Evolutionary conservation across 2,329 filamentous ascomycete genomes (phyloP).

Genomic region (Niveomyces coronatus): DNA sequence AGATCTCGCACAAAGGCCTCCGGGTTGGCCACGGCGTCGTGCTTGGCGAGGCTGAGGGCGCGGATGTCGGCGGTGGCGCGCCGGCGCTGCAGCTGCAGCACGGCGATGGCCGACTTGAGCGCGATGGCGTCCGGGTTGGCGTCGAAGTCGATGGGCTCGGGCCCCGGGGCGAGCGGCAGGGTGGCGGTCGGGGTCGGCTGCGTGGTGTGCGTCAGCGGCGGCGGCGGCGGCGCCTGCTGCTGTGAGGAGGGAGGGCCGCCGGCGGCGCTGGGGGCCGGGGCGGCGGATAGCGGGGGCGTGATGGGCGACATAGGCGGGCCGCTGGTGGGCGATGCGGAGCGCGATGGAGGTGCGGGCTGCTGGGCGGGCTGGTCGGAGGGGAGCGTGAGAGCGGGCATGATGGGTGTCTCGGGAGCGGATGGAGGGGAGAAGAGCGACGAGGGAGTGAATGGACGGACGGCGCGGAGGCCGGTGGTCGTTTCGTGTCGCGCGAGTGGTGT

Average conservation of each 20-base stretch:
- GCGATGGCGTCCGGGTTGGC: slow-evolving; percentile 80
- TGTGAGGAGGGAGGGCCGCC: slow-evolving; percentile 7
- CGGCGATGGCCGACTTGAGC: slow-evolving; percentile 71
- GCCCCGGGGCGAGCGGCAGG: slow-evolving; percentile 35
- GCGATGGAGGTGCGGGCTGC: too few species aligned
- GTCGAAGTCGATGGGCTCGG: slow-evolving; percentile 46
- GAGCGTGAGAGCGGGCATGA: too few species aligned
- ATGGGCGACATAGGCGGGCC: slow-evolving; percentile 43
- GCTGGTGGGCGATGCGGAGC: slow-evolving; percentile 33
- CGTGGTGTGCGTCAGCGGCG: slow-evolving; percentile 33
- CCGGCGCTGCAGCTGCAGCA: slow-evolving; percentile 76
- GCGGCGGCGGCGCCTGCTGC: slow-evolving; percentile 18
- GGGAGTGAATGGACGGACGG: too few species aligned
- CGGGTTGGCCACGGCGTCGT: slow-evolving; percentile 60
- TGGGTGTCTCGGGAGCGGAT: too few species aligned
- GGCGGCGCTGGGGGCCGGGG: slow-evolving; percentile 18
- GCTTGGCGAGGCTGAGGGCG: slow-evolving; percentile 57
- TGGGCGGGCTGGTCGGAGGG: too few species aligned
- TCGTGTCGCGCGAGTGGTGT: too few species aligned
- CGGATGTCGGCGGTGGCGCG: slow-evolving; percentile 68
- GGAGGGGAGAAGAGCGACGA: too few species aligned
- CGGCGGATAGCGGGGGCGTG: slow-evolving; percentile 37
- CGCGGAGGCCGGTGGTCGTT: too few species aligned
- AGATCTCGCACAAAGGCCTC: slow-evolving; percentile 62
- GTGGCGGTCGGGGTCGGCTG: slow-evolving; percentile 30